A percentile compares a stretch with the other conserved stretches of the same genome.
These are phyloP conservation scores for Backusella tuberculispora DNA, from an alignment of 192 early-diverging fungal genomes.

Conservation along the genomic window DNA sequence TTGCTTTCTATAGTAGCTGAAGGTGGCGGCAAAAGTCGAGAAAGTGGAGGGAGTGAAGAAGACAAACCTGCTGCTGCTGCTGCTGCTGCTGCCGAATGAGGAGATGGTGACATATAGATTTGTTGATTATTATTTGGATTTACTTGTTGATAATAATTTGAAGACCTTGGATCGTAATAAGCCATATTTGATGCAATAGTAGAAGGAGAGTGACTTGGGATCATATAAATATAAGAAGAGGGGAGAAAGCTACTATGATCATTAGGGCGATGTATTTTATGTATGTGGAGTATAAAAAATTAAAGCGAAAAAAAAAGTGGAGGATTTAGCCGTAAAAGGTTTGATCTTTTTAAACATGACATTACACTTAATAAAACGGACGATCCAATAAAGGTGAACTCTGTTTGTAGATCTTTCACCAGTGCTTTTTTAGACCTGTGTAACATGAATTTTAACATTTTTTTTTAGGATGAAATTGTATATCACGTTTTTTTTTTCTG, in stretches of 20 bases:
- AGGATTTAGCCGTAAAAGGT: slow-evolving; percentile 21
- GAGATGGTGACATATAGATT: slow-evolving; percentile 2
- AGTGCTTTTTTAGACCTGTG: slow-evolving; percentile 11
- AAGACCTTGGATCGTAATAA: slow-evolving; percentile 5
- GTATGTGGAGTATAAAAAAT: slow-evolving; percentile 15
- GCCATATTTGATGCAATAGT: slow-evolving; percentile 22
- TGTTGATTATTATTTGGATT: slow-evolving; percentile 10
- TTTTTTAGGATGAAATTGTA: slow-evolving; percentile 8
- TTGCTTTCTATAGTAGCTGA: slow-evolving; percentile 11
- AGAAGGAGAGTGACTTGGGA: slow-evolving; percentile 19
- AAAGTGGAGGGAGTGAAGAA: slow-evolving; percentile 28
- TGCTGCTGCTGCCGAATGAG: neutral
- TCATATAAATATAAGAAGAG: slow-evolving; percentile 10
- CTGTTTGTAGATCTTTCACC: slow-evolving; percentile 2
- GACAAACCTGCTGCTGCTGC: neutral
- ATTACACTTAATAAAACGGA: slow-evolving; percentile 23
- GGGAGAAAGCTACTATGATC: slow-evolving; percentile 4
- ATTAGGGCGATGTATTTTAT: slow-evolving; percentile 4
- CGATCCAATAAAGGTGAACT: slow-evolving; percentile 18
- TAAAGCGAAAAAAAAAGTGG: slow-evolving; percentile 19
- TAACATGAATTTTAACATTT: slow-evolving; percentile 18
- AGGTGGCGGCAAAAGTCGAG: slow-evolving; percentile 20
- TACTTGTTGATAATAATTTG: slow-evolving; percentile 19
- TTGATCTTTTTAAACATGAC: slow-evolving; percentile 17
- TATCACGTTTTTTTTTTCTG: slow-evolving; percentile 11